Base-by-base conservation (phyloP, 768 basidiomycete genomes). In the Fistulinella prunicolor region DNA sequence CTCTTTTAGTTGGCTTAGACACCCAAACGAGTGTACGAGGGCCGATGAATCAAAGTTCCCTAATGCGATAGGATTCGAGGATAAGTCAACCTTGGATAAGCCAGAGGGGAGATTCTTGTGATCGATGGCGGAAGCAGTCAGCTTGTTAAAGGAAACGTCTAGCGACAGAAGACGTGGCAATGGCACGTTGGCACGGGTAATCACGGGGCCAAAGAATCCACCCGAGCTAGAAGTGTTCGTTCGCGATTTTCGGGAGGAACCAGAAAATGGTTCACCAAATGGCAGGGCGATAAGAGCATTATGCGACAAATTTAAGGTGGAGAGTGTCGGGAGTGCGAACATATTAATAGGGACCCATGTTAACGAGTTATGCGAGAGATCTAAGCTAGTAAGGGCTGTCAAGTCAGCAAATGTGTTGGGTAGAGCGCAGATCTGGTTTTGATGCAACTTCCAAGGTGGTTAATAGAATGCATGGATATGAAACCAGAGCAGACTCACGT, bases 341-440 rank as follows among this genome's bases (percentile, higher is more conserved):
- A 89, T 57, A 55, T 81, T 77, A 26, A 68, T 57, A 1, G 89
- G 89, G 10, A 91, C 73, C 5, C 76, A 68, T 0, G 76, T 75
- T 26, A 93, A 72, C 4, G 71, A 65, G 62, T 92, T 92, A 62
- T 86, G 75, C 0, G 89, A 90, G 28, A 93, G 67, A 66, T 93
- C 87, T 51, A 92, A 70, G 40, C 70, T 70, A 12, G 82, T 81
- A 17, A 93, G 73, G 19, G 76, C 74, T 1, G 79, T 78, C 39
- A 93, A 70, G 65, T 92, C 85, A 1, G 78, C 77, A 51, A 92
- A 81, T 1, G 80, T 74, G 42, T 77, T 70, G 6, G 89, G 89
- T 3, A 93, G 70, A 17, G 71, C 64, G 2, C 67, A 59, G 20
- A 93, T 65, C 56, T 75, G 81, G 69, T 93, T 93, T 59, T 82